phyloP scores from a whole-genome alignment of 441 rosid species.

The Gossypium gossypioides region DNA sequence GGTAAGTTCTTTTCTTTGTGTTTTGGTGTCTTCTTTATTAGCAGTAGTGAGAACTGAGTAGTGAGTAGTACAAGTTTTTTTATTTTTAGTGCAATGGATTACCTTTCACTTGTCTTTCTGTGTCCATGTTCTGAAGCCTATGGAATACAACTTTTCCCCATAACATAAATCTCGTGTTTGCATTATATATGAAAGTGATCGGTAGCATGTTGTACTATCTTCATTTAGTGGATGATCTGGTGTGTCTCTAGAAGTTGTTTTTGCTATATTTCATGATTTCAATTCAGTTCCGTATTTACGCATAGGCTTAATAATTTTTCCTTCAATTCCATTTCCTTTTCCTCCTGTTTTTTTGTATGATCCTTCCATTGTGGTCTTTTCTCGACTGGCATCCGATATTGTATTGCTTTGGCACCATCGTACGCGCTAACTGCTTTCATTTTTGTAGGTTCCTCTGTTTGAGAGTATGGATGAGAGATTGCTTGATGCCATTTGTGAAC shows the following conservation, averaged over 20 bases:
- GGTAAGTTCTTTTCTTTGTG: conserved; percentile 37
- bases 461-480: conserved; percentile 85
- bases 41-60: neutral
- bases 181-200: neutral
- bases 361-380: neutral
- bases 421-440: neutral
- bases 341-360: neutral
- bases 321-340: neutral
- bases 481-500: conserved; percentile 90
- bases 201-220: neutral
- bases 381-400: neutral
- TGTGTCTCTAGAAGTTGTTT: neutral
- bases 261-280: neutral
- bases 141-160: neutral
- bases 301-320: neutral
- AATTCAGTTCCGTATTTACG: neutral
- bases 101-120: neutral
- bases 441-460: conserved; percentile 70
- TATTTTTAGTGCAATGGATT: neutral
- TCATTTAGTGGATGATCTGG: neutral
- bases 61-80: neutral
- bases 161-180: neutral
- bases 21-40: neutral
- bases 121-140: neutral
- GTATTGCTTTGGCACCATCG: neutral